Conservation (phyloP, 176 grass and related monocot genomes). For the Rhynchospora pubera region DNA sequence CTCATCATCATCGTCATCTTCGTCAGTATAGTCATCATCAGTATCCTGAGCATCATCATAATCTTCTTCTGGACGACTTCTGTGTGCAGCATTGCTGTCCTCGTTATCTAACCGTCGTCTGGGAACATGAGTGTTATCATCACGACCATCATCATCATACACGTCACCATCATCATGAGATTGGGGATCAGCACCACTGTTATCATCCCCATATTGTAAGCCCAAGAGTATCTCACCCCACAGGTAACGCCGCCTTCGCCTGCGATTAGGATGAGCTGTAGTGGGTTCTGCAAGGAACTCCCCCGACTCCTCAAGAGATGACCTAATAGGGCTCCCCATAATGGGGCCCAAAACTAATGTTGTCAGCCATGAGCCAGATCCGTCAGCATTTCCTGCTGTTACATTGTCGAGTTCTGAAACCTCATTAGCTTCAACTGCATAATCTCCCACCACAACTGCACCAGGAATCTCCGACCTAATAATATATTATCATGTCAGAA, state of each 20-base stretch:
- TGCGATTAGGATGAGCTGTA: neutral
- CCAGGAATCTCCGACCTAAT: conserved; percentile 53
- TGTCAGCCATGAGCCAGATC: conserved; percentile 43
- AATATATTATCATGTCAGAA: neutral
- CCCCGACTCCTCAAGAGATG: conserved; percentile 43
- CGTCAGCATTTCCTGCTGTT: conserved; percentile 35
- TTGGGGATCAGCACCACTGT: conserved; percentile 11
- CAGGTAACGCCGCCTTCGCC: conserved; percentile 57
- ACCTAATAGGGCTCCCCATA: conserved; percentile 38
- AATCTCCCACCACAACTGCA: conserved; percentile 65
- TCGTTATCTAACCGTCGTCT: conserved; percentile 33
- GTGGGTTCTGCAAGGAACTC: conserved; percentile 30
- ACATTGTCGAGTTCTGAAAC: conserved; percentile 28
- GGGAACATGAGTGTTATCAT: conserved; percentile 48
- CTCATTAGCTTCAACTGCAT: conserved; percentile 58
- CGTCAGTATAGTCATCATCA: neutral
- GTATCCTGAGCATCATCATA: neutral
- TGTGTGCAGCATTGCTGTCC: neutral
- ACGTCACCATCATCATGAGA: conserved; percentile 25
- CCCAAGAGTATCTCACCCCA: conserved; percentile 80
- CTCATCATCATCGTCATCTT: neutral
- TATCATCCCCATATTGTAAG: conserved; percentile 42
- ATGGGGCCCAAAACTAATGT: conserved; percentile 69
- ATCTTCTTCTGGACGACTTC: neutral
- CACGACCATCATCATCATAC: conserved; percentile 18